A percentile compares a stretch with the other conserved stretches of the same genome.
These are phyloP conservation scores for Nakazawaea ambrosiae DNA, from an alignment of 805 yeast species.

Conservation along the genomic window DNA sequence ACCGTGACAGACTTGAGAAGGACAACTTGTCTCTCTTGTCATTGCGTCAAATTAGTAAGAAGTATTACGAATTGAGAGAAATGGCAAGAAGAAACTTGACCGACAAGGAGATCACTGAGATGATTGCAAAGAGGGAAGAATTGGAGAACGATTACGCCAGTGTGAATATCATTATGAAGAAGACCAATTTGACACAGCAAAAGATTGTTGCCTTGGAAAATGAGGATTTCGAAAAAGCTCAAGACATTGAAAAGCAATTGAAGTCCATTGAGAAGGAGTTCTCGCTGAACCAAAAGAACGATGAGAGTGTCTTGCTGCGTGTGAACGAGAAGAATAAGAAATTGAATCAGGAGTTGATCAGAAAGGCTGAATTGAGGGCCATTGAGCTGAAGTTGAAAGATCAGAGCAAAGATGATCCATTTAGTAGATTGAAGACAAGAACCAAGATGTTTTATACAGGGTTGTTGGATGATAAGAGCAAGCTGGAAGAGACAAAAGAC, in stretches of 20 bases:
- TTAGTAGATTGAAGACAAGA: slow-evolving; percentile 80
- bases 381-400: slow-evolving; percentile 42
- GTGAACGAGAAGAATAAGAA: slow-evolving; percentile 84
- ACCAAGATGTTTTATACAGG: slow-evolving; percentile 74
- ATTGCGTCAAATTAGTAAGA: slow-evolving; percentile 54
- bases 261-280: slow-evolving; percentile 27
- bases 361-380: slow-evolving; percentile 70
- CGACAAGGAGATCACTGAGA: slow-evolving; percentile 66
- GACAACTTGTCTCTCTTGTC: slow-evolving; percentile 57
- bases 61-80: slow-evolving; percentile 51
- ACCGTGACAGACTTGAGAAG: slow-evolving; percentile 51
- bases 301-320: slow-evolving; percentile 47
- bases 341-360: slow-evolving; percentile 66
- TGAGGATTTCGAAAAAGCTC: slow-evolving; percentile 35
- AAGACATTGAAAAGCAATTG: slow-evolving; percentile 40
- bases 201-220: slow-evolving; percentile 67
- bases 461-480: slow-evolving; percentile 20
- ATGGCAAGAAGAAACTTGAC: slow-evolving; percentile 65
- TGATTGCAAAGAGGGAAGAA: slow-evolving; percentile 66
- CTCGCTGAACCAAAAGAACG: slow-evolving; percentile 28
- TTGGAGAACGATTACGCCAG: slow-evolving; percentile 53
- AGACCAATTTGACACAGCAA: slow-evolving; percentile 66
- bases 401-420: slow-evolving; percentile 57
- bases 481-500: slow-evolving; percentile 2
- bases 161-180: slow-evolving; percentile 69